phyloP scores from a whole-genome alignment of 305 asterid species.

The Petunia hybrid region DNA sequence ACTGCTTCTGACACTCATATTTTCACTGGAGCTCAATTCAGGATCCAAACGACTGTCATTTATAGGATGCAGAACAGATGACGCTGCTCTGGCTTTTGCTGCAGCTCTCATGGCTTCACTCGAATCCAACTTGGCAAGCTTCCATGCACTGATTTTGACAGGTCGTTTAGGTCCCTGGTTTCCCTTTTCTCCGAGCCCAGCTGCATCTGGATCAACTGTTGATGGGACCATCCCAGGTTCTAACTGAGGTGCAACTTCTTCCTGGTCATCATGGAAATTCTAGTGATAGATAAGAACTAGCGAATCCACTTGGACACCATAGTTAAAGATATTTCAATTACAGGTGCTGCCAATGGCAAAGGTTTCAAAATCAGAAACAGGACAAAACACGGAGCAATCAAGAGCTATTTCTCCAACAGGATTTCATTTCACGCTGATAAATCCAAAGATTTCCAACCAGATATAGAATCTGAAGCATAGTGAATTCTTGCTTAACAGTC shows the following conservation, averaged over 20 bases:
- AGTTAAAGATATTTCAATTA: not conserved
- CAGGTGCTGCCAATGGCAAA: too few relatives aligned
- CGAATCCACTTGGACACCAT: constrained; percentile 18
- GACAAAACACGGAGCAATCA: too few relatives aligned
- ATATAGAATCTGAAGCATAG: too few relatives aligned
- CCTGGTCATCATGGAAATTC: constrained; percentile 51
- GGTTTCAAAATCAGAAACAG: too few relatives aligned
- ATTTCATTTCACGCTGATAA: too few relatives aligned
- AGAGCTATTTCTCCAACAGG: too few relatives aligned
- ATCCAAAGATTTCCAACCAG: too few relatives aligned
- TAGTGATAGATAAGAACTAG: too few relatives aligned
- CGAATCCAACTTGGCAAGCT: constrained; percentile 92
- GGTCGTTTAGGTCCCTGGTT: constrained; percentile 70
- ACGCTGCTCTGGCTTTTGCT: constrained; percentile 97
- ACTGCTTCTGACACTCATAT: constrained; percentile 80
- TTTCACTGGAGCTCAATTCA: constrained; percentile 86
- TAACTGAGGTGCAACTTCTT: constrained; percentile 98
- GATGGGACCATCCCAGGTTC: constrained; percentile 97
- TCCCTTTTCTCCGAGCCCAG: constrained; percentile 58
- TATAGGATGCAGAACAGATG: constrained; percentile 87
- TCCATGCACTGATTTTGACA: constrained; percentile 96
- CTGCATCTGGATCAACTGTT: constrained; percentile 93
- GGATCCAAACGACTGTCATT: constrained; percentile 71
- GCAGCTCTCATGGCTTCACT: constrained; percentile 90
- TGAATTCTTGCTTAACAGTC: too few relatives aligned